Percentiles rank a stretch among this genome's conserved stretches.
Conservation (phyloP, 352 stramenopile species). For the Globisporangium emineosum region DNA sequence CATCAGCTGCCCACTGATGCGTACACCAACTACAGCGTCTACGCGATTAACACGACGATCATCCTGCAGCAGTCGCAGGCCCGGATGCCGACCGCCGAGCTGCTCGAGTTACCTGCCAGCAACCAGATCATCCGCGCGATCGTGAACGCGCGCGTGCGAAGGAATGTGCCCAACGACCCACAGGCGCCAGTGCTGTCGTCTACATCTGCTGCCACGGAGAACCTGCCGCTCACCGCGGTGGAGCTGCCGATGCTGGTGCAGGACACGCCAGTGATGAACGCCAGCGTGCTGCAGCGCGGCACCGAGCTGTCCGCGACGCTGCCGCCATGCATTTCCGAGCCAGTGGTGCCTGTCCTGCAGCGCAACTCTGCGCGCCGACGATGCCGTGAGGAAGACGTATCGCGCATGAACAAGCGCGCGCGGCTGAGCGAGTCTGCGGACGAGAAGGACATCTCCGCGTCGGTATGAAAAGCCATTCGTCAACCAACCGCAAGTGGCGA, state of each 20-base stretch:
- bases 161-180: conserved; percentile 33
- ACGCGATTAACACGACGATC: conserved; percentile 89
- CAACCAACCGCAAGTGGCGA: not conserved
- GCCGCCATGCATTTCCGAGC: conserved; percentile 59
- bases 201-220: conserved; percentile 5
- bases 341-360: conserved; percentile 65
- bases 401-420: conserved; percentile 52
- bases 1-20: conserved; percentile 76
- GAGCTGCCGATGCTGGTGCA: conserved; percentile 52
- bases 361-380: conserved; percentile 62
- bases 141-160: conserved; percentile 78
- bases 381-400: conserved; percentile 40
- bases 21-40: conserved; percentile 86
- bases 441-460: conserved; percentile 58
- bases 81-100: conserved; percentile 63
- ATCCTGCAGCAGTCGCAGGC: conserved; percentile 84
- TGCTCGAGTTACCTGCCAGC: conserved; percentile 77
- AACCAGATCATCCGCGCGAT: conserved; percentile 86
- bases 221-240: conserved; percentile 29
- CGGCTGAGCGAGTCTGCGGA: conserved; percentile 45
- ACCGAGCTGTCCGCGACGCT: conserved; percentile 34
- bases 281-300: conserved; percentile 65
- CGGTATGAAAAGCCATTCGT: conserved; percentile 24
- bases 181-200: conserved; percentile 3
- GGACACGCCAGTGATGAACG: conserved; percentile 73